Evolutionary conservation across 768 basidiomycete species (phyloP), one percentile per base, ranked within the genome.

Genomic region (Calocybe cyanea): DNA sequence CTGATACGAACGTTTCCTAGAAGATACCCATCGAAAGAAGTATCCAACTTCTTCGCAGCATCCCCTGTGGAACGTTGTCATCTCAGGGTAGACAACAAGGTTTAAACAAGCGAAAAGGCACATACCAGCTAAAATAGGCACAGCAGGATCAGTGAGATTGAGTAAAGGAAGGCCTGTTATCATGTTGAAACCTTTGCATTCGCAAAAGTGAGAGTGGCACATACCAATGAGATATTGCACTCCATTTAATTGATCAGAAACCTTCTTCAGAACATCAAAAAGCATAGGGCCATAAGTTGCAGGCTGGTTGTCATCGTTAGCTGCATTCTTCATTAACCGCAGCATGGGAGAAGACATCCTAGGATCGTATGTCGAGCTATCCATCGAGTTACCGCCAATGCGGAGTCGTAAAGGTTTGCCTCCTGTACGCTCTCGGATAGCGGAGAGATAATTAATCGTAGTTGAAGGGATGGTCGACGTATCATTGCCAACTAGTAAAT

Each of bases 401-500:
- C 77, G 65, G 3, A 77, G 42, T 11, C 76, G 71, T n/a, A 79
- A 49, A 11, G 76, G 66, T 42, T 57, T 56, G 21, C 65, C 65
- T 34, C 63, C 68, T 2, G 72, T 73, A 10, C 80, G 71, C 31
- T 65, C 63, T 20, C 73, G 72, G 10, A 85, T 65, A 42, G 75
- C 71, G 19, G 68, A 60, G n/a, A 85, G 63, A 61, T 83, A 81
- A 55, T 81, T 81, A 35, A 82, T 59, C 54, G 83, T 69, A 1
- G 76, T 68, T 7, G 67, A 58, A 28, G 79, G 80, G 17, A 84
- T 75, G 2, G 68, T 63, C 18, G 62, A 62, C 7, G 78, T 71
- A 53, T 75, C 68, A 53, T 76, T 75, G 35, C 79, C 79, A 49
- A 81, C 77, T 78, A 51, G 23, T 11, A 10, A 33, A 18, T 21